phyloP scores from a whole-genome alignment of 2,329 filamentous ascomycete genomes.

The Penicillium sp. region DNA sequence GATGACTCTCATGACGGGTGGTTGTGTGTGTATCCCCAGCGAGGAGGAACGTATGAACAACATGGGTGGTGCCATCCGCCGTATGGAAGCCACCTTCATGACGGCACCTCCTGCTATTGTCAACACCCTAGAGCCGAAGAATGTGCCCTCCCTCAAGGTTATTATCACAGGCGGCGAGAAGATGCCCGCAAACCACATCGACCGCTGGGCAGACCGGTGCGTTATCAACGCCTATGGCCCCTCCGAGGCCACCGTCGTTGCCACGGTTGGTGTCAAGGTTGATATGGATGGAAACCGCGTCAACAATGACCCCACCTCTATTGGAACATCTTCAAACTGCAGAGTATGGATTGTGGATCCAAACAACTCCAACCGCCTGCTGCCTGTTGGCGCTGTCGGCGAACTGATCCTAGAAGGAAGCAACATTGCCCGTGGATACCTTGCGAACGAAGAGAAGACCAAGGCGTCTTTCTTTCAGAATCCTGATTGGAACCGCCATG shows the following conservation, averaged over 20 bases:
- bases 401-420: conserved; percentile 50
- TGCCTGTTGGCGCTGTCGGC: conserved; percentile 47
- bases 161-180: conserved; percentile 49
- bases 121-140: conserved; percentile 44
- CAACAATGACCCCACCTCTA: conserved; percentile 31
- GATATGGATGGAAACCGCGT: conserved; percentile 30
- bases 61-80: conserved; percentile 50
- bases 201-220: conserved; percentile 45
- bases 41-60: conserved; percentile 51
- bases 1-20: conserved; percentile 55
- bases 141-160: conserved; percentile 45
- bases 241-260: conserved; percentile 41
- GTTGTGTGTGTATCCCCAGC: conserved; percentile 59
- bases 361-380: conserved; percentile 35
- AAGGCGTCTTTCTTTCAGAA: conserved; percentile 34
- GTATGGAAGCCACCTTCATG: conserved; percentile 53
- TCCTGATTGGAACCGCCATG: conserved; percentile 31
- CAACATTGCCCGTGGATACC: conserved; percentile 46
- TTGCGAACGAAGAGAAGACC: conserved; percentile 38
- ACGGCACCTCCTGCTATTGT: conserved; percentile 62
- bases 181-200: conserved; percentile 41
- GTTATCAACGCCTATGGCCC: conserved; percentile 48
- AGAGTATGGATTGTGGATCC: conserved; percentile 43
- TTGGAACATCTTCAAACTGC: conserved; percentile 37
- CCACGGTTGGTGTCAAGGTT: conserved; percentile 33